A percentile compares a stretch with the other conserved stretches of the same genome.
phyloP scores from a whole-genome alignment of 148 eudicot species.

The Cornus controversa region DNA sequence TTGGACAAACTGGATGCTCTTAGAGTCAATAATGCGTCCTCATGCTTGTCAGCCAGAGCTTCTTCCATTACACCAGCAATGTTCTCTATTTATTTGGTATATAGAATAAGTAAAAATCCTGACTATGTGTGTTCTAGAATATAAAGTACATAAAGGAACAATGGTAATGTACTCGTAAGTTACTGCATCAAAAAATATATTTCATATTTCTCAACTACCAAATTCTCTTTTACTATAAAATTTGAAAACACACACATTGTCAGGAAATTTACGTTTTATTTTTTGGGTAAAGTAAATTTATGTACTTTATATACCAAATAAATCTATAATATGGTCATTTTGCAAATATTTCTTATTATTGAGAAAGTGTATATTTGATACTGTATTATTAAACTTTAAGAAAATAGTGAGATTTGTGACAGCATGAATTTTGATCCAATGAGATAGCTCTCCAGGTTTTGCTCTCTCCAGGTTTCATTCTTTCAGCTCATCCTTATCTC shows the following conservation, averaged over 20 bases:
- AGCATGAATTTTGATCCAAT: not conserved
- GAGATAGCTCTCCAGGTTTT: not conserved
- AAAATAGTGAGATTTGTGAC: constrained; percentile 1
- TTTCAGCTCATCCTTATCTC: not conserved
- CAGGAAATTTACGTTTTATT: not conserved
- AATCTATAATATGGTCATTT: not conserved
- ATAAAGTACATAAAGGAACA: no score
- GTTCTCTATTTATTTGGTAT: no score
- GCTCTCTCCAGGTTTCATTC: not conserved
- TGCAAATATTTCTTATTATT: not conserved
- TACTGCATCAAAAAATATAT: not conserved
- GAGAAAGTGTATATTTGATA: not conserved
- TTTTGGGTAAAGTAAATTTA: not conserved
- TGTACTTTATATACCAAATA: not conserved
- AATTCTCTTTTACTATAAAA: no score
- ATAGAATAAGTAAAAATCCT: no score
- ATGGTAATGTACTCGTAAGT: no score
- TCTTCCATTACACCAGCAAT: no score
- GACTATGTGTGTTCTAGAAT: no score
- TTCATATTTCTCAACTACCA: no score
- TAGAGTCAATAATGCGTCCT: no score
- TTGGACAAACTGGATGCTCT: no score
- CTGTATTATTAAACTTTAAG: constrained; percentile 2
- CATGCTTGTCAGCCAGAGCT: no score
- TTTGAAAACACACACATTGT: not conserved